Conservation (phyloP, 2,329 filamentous ascomycete genomes). For the Claviceps sp. region DNA sequence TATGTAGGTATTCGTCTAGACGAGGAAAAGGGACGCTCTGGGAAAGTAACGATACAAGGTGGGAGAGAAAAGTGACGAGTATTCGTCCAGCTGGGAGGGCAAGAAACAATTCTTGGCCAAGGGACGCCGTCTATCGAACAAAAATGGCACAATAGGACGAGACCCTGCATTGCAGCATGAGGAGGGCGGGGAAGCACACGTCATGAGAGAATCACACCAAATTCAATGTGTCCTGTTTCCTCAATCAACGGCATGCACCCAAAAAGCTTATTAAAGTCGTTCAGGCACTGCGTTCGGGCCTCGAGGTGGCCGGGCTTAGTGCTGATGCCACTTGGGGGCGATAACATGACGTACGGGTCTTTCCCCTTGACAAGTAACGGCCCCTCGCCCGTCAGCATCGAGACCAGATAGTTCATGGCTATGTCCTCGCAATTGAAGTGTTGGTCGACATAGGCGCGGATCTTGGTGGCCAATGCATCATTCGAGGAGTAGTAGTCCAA, state of each 20-base stretch:
- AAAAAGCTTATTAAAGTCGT: constrained; percentile 20
- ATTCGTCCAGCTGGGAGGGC: no score
- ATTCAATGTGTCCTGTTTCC: constrained; percentile 20
- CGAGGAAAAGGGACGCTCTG: no score
- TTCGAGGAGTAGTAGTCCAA: constrained; percentile 25
- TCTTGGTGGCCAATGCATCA: constrained; percentile 16
- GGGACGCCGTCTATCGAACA: neutral
- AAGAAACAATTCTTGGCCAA: no score
- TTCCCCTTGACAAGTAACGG: constrained; percentile 22
- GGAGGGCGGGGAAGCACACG: neutral
- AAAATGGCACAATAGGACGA: neutral
- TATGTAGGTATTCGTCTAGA: no score
- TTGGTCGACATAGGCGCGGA: constrained; percentile 24
- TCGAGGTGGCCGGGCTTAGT: constrained; percentile 19
- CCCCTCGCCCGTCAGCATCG: constrained; percentile 19
- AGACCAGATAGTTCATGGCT: constrained; percentile 24
- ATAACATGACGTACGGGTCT: constrained; percentile 18
- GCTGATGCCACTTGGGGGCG: constrained; percentile 20
- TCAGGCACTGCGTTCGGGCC: constrained; percentile 21
- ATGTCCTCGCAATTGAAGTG: constrained; percentile 28
- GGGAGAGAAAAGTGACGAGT: no score
- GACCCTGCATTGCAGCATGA: neutral
- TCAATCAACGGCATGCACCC: constrained; percentile 22
- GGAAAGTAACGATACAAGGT: no score
- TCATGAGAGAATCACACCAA: constrained; percentile 17